Percentiles rank a stretch among this genome's conserved stretches.
phyloP scores from a whole-genome alignment of 306 rosid genomes.

The Lathyrus aphaca region DNA sequence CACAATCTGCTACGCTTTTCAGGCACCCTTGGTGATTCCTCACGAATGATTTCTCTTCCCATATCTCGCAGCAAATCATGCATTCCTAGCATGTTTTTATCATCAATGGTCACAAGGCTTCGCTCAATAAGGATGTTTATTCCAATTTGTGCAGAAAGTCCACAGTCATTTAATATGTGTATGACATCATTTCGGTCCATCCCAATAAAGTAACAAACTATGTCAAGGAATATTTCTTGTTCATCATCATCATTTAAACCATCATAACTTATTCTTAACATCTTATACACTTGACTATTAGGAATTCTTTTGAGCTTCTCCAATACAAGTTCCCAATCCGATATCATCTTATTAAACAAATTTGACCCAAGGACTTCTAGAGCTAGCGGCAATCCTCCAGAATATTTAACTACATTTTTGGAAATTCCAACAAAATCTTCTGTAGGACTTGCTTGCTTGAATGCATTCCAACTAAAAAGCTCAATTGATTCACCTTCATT shows the following conservation, averaged over 20 bases:
- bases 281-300: not conserved
- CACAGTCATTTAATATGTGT: not conserved
- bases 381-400: not conserved
- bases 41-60: constrained; percentile 15
- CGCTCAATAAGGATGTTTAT: constrained; percentile 6
- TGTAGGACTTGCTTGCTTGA: not conserved
- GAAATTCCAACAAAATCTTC: not conserved
- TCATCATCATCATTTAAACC: not conserved
- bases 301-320: not conserved
- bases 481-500: not conserved
- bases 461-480: constrained; percentile 1
- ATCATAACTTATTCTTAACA: not conserved
- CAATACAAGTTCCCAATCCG: not conserved
- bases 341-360: not conserved
- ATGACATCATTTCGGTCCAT: not conserved
- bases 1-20: constrained; percentile 1
- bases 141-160: not conserved
- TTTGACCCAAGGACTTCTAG: not conserved
- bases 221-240: not conserved
- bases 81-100: not conserved
- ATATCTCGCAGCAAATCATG: constrained; percentile 7
- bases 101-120: not conserved
- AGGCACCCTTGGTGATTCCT: not conserved
- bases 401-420: not conserved
- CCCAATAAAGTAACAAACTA: constrained; percentile 10